Evolutionary conservation across 1,284 basidiomycete species (phyloP).

Genomic region (Megacollybia platyphylla): DNA sequence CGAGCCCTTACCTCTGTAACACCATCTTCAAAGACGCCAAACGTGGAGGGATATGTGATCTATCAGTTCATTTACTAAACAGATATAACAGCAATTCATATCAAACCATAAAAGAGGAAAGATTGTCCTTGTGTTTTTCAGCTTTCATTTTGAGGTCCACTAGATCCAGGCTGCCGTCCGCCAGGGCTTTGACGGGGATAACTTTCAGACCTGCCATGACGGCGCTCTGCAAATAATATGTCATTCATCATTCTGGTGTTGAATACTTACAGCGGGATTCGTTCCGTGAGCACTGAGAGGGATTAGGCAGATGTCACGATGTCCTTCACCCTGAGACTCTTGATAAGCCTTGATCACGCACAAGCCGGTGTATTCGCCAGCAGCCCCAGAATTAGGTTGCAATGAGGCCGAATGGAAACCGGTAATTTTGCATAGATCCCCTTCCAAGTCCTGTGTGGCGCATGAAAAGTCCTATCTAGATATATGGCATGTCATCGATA

Average conservation of each 20-base stretch:
- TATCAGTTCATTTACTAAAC: constrained; percentile 13
- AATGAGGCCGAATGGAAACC: constrained; percentile 92
- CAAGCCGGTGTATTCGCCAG: constrained; percentile 91
- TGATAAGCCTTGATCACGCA: constrained; percentile 93
- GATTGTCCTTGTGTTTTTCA: constrained; percentile 79
- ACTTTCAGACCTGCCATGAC: constrained; percentile 97
- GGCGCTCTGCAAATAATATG: constrained; percentile 51
- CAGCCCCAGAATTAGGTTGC: constrained; percentile 96
- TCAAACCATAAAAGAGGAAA: constrained; percentile 91
- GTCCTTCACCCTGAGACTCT: constrained; percentile 73
- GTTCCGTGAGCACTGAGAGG: constrained; percentile 95
- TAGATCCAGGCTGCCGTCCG: constrained; percentile 84
- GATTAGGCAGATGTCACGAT: constrained; percentile 89
- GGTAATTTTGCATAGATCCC: constrained; percentile 87
- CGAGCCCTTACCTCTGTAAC: constrained; percentile 52
- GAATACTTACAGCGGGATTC: constrained; percentile 68
- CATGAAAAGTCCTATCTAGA: background rate
- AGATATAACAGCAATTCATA: constrained; percentile 9
- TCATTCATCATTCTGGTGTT: background rate
- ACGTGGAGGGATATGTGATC: constrained; percentile 94
- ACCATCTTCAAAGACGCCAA: constrained; percentile 93
- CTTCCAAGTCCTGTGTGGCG: constrained; percentile 64
- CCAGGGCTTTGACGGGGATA: constrained; percentile 81
- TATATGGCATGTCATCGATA: constrained; percentile 14
- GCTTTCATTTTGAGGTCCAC: constrained; percentile 81